Conservation (phyloP, 257 asterid species). For the Nicotiana benthamiana region DNA sequence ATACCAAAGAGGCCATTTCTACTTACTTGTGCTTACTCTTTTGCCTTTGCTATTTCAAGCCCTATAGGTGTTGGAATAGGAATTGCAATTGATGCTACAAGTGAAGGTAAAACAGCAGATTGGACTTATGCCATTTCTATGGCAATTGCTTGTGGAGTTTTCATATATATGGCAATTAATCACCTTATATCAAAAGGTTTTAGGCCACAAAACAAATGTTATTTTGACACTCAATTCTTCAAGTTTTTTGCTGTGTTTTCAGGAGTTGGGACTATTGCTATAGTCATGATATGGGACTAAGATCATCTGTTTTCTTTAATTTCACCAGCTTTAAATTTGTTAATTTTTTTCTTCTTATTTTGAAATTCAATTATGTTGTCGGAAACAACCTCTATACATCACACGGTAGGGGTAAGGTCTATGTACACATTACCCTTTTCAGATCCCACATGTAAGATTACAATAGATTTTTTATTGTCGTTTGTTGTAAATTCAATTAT, state of each 20-base stretch:
- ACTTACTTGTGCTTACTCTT: conserved; percentile 54
- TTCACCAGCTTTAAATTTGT: not conserved
- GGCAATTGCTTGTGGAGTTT: conserved; percentile 80
- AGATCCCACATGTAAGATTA: too few relatives aligned
- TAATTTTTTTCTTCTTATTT: not conserved
- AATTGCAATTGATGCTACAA: conserved; percentile 75
- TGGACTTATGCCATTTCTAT: conserved; percentile 84
- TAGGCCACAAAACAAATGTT: conserved; percentile 32
- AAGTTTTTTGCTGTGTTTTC: conserved; percentile 67
- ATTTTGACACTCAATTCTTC: conserved; percentile 54
- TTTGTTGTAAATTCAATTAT: not conserved
- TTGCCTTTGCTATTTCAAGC: conserved; percentile 75
- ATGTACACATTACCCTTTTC: too few relatives aligned
- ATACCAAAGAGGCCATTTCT: conserved; percentile 80
- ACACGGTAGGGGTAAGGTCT: too few relatives aligned
- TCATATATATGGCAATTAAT: conserved; percentile 72
- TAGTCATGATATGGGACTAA: conserved; percentile 90
- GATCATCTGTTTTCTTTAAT: not conserved
- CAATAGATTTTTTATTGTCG: too few relatives aligned
- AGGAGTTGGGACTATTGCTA: conserved; percentile 65
- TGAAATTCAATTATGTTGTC: not conserved
- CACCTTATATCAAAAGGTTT: conserved; percentile 72
- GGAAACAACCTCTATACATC: too few relatives aligned
- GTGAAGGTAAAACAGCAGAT: conserved; percentile 53
- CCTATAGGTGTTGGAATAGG: conserved; percentile 86